Evolutionary conservation across 2,329 filamentous ascomycete species (phyloP).

Genomic region (Neobulgaria alba): DNA sequence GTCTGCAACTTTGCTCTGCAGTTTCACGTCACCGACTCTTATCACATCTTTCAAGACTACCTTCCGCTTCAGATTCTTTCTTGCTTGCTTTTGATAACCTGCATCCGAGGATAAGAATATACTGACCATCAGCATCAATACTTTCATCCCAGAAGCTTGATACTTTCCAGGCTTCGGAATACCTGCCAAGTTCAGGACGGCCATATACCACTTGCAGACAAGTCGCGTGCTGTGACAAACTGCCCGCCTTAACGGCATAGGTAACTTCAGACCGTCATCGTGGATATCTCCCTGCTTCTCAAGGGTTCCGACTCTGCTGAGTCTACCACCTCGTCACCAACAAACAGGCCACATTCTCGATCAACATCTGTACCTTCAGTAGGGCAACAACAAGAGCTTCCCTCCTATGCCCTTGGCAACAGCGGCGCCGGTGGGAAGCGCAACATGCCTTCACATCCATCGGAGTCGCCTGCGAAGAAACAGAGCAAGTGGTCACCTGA

Average conservation of each 20-base stretch:
- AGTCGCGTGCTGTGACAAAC: no score
- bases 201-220: no score
- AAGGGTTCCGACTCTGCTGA: conserved; percentile 68
- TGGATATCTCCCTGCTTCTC: conserved; percentile 92
- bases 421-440: conserved; percentile 34
- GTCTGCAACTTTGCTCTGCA: conserved; percentile 13
- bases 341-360: conserved; percentile 30
- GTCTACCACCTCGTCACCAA: conserved; percentile 43
- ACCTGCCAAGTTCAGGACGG: conserved; percentile 12
- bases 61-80: conserved; percentile 7
- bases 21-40: conserved; percentile 23
- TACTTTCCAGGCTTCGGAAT: conserved; percentile 11
- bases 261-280: conserved; percentile 50
- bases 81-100: conserved; percentile 11
- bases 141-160: conserved; percentile 10
- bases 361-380: conserved; percentile 23
- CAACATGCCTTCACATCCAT: conserved; percentile 44
- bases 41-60: conserved; percentile 18
- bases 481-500: conserved; percentile 96
- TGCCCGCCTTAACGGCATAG: conserved; percentile 29
- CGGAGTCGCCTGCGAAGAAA: conserved; percentile 73
- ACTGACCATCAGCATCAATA: no score
- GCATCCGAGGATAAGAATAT: no score
- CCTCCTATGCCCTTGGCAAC: conserved; percentile 19
- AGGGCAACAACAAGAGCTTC: conserved; percentile 14